Percentiles rank a stretch among this genome's conserved stretches.
These are phyloP conservation scores for Tolypocladium inflatum DNA, from an alignment of 2,329 filamentous ascomycete species.

Conservation along the genomic window DNA sequence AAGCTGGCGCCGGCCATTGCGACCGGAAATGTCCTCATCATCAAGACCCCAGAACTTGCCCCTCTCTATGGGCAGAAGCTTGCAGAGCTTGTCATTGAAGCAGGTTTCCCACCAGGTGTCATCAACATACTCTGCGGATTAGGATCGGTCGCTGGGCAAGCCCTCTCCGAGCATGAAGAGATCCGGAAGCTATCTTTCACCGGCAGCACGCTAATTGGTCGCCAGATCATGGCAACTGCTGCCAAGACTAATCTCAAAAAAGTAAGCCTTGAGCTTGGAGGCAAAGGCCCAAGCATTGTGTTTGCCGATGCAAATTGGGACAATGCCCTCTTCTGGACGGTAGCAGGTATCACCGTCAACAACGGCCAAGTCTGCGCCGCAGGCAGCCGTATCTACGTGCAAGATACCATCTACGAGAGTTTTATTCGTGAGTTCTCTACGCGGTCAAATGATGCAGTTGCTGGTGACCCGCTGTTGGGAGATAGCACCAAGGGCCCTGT, in stretches of 20 bases:
- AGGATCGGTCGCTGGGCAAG: constrained; percentile 55
- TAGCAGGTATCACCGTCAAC: constrained; percentile 36
- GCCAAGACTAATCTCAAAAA: constrained; percentile 56
- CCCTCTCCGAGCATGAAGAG: constrained; percentile 52
- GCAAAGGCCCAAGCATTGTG: constrained; percentile 58
- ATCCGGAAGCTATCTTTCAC: constrained; percentile 68
- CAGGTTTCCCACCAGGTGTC: constrained; percentile 64
- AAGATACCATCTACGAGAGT: constrained; percentile 19
- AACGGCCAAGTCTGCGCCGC: constrained; percentile 59
- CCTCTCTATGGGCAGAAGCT: constrained; percentile 51
- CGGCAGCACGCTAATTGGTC: constrained; percentile 56
- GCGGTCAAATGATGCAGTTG: constrained; percentile 21
- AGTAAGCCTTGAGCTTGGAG: constrained; percentile 59
- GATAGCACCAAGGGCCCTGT: constrained; percentile 26
- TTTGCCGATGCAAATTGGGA: constrained; percentile 59
- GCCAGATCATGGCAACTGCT: constrained; percentile 51
- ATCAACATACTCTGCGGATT: constrained; percentile 62
- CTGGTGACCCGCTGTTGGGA: constrained; percentile 9
- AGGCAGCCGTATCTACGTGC: constrained; percentile 27
- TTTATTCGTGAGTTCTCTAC: constrained; percentile 30
- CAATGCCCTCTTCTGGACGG: constrained; percentile 54
- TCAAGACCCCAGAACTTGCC: constrained; percentile 53
- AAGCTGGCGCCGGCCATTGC: constrained; percentile 61
- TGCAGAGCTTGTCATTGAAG: constrained; percentile 56
- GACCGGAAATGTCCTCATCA: constrained; percentile 48